Percentiles rank a stretch among this genome's conserved stretches.
Evolutionary conservation across 1,139 yeast species (phyloP).

Genomic region (Sugiyamaella sp.): DNA sequence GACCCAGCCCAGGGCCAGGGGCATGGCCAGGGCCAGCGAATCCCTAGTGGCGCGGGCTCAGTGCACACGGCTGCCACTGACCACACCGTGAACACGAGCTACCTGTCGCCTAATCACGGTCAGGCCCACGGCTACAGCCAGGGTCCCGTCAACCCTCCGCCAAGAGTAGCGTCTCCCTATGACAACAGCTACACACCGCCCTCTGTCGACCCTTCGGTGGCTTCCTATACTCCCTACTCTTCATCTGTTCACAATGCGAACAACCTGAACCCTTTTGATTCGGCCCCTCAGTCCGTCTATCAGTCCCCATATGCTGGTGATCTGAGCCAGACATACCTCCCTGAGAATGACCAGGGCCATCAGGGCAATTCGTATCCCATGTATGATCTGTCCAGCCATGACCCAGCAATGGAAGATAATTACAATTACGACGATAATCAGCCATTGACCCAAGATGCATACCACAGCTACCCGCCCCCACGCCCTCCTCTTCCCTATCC

Average conservation of each 20-base stretch:
- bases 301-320: conserved; percentile 12
- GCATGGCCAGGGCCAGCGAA: not conserved
- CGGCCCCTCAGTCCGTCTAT: conserved; percentile 9
- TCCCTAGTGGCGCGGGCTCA: conserved; percentile 6
- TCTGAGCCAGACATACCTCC: conserved; percentile 13
- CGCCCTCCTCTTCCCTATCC: conserved; percentile 31
- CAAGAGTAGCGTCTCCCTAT: conserved; percentile 19
- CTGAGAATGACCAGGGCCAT: conserved; percentile 5
- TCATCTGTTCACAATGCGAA: conserved; percentile 12
- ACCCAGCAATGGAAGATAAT: conserved; percentile 27
- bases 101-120: conserved; percentile 1
- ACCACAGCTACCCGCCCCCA: conserved; percentile 4
- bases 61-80: not conserved
- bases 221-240: conserved; percentile 24
- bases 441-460: conserved; percentile 28
- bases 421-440: conserved; percentile 29
- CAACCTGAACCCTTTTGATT: not conserved
- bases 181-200: conserved; percentile 5
- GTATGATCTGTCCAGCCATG: conserved; percentile 32
- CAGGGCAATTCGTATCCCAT: conserved; percentile 27
- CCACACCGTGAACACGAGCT: not conserved
- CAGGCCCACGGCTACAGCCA: too few relatives aligned
- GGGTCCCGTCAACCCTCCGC: conserved; percentile 11
- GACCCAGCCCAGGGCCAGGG: not conserved
- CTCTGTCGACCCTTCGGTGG: conserved; percentile 25